These are phyloP conservation scores for Pseudevernia furfuracea DNA, from an alignment of 495 filamentous ascomycete species.

Conservation along the genomic window DNA sequence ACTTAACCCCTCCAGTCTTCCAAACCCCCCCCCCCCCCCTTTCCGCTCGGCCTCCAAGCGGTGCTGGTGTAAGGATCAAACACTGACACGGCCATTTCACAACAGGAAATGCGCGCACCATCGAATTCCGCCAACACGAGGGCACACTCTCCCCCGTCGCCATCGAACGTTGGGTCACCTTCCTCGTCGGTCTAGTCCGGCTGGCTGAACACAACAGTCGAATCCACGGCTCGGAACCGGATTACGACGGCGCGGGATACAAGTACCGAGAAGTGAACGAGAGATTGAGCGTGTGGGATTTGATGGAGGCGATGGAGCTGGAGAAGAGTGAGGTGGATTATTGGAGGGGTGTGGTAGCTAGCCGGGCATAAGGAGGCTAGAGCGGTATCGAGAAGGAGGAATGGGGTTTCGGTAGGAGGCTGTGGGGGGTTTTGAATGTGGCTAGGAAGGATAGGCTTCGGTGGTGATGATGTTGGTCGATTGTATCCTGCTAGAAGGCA, in stretches of 20 bases:
- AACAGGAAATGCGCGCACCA: background rate
- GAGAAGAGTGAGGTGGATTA: background rate
- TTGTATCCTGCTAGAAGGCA: background rate
- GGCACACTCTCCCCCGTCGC: conserved; percentile 31
- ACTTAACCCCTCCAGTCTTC: too few relatives aligned
- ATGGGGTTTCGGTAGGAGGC: conserved; percentile 7
- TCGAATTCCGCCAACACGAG: conserved; percentile 40
- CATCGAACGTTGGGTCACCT: conserved; percentile 29
- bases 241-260: background rate
- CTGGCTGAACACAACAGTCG: conserved; percentile 15
- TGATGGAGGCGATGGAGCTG: background rate
- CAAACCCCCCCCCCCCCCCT: background rate
- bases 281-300: background rate
- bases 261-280: background rate
- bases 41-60: background rate
- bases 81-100: background rate
- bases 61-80: background rate
- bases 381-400: background rate
- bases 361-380: background rate
- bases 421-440: conserved; percentile 17
- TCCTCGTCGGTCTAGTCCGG: conserved; percentile 30
- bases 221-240: background rate
- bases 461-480: background rate
- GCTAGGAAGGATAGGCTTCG: conserved; percentile 11
- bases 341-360: background rate